phyloP scores from a whole-genome alignment of 2,329 filamentous ascomycete species.

The Camillea tinctor region DNA sequence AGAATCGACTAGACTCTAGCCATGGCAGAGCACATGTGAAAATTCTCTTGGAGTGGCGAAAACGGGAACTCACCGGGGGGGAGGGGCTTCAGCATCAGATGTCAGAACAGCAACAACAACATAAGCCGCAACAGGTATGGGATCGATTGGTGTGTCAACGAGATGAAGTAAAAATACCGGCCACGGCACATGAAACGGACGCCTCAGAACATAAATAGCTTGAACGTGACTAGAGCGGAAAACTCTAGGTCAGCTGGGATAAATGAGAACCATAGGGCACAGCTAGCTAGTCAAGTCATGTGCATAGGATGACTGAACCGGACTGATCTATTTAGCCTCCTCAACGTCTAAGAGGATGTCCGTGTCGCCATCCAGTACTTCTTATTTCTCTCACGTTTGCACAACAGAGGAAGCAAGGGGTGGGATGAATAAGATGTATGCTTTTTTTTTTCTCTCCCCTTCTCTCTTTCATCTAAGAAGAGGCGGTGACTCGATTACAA shows the following conservation, averaged over 20 bases:
- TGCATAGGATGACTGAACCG: not conserved
- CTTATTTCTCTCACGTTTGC: not conserved
- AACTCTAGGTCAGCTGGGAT: not conserved
- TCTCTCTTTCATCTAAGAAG: too few species aligned
- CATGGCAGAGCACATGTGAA: conserved; percentile 11
- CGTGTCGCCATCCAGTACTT: not conserved
- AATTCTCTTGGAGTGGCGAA: conserved; percentile 1
- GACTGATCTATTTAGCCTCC: not conserved
- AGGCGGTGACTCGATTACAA: too few species aligned
- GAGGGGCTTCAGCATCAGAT: not conserved
- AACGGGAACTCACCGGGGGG: not conserved
- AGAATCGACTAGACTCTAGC: conserved; percentile 63
- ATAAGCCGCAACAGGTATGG: not conserved
- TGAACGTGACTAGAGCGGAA: not conserved
- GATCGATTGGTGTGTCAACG: not conserved
- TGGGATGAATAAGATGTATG: too few species aligned
- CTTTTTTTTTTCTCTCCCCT: too few species aligned
- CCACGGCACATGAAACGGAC: not conserved
- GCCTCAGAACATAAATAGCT: not conserved
- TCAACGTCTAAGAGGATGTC: not conserved
- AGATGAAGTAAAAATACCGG: not conserved
- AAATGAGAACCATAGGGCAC: not conserved
- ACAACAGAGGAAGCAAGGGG: too few species aligned
- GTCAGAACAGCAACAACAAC: not conserved
- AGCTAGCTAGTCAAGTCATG: not conserved